Conservation (phyloP, 768 basidiomycete genomes). For the Clavaria fumosa region DNA sequence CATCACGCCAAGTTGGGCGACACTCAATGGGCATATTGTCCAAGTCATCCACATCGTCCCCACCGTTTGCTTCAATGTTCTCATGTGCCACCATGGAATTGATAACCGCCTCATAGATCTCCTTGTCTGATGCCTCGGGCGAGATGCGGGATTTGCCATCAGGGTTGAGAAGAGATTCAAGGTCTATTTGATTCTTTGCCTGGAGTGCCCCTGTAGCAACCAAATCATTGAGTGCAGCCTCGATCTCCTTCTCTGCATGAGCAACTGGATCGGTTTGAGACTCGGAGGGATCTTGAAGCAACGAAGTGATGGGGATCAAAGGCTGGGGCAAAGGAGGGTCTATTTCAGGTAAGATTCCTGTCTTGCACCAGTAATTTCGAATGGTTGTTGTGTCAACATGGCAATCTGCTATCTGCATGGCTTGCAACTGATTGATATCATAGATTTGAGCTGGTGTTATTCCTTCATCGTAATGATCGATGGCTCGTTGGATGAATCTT, state of each 20-base stretch:
- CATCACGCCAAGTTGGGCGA: too few relatives aligned
- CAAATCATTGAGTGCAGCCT: slow-evolving; percentile 13
- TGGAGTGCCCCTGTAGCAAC: slow-evolving; percentile 14
- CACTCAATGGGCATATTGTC: too few relatives aligned
- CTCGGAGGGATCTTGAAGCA: slow-evolving; percentile 9
- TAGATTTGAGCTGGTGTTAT: slow-evolving; percentile 21
- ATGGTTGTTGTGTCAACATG: too few relatives aligned
- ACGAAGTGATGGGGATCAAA: slow-evolving; percentile 12
- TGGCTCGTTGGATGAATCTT: slow-evolving; percentile 15
- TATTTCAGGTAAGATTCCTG: background rate
- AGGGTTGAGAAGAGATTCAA: slow-evolving; percentile 19
- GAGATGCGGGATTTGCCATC: slow-evolving; percentile 11
- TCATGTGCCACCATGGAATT: too few relatives aligned
- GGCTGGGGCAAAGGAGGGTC: too few relatives aligned
- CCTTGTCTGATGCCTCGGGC: too few relatives aligned
- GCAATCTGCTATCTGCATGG: too few relatives aligned
- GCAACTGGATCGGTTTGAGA: slow-evolving; percentile 8
- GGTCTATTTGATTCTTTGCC: slow-evolving; percentile 14
- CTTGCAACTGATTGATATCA: slow-evolving; percentile 21
- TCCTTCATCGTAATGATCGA: slow-evolving; percentile 18
- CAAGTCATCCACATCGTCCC: too few relatives aligned
- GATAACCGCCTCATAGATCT: too few relatives aligned
- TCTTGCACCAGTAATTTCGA: background rate
- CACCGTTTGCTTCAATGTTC: too few relatives aligned
- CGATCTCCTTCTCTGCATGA: slow-evolving; percentile 12